Evolutionary conservation across 345 rosid genomes (phyloP).

Genomic region (Cardamine occulta): DNA sequence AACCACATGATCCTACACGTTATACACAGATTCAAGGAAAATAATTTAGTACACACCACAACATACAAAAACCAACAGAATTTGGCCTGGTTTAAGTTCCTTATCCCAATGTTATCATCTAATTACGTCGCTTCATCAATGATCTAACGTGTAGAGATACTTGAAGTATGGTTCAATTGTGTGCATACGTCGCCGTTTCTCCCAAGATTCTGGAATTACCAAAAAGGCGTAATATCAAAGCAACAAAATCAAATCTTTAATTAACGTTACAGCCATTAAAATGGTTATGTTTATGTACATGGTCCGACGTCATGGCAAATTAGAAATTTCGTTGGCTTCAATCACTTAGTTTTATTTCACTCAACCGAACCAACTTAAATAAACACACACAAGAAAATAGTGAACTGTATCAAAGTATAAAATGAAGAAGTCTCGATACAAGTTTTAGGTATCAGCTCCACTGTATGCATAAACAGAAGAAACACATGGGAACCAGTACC

Average conservation of each 20-base stretch:
- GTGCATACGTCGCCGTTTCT: conserved; percentile 22
- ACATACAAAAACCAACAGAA: conserved; percentile 7
- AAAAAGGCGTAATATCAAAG: not conserved
- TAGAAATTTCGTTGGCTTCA: not conserved
- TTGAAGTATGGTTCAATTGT: conserved; percentile 26
- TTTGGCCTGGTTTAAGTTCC: not conserved
- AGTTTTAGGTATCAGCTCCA: conserved; percentile 27
- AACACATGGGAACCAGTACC: conserved; percentile 65
- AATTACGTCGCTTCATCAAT: conserved; percentile 4
- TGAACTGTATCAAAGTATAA: not conserved
- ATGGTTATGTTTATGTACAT: not conserved
- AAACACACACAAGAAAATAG: not conserved
- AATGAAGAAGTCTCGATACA: not conserved
- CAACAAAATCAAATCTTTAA: conserved; percentile 1
- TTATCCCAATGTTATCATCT: conserved; percentile 24
- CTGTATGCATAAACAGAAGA: conserved; percentile 21
- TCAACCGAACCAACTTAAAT: not conserved
- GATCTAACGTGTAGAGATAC: conserved; percentile 16
- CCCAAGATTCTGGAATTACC: not conserved
- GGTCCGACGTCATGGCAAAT: not conserved
- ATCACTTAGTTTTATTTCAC: not conserved
- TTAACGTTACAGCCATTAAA: not conserved
- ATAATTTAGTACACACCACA: conserved; percentile 22
- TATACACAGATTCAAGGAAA: conserved; percentile 5
- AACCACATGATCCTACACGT: not conserved